Evolutionary conservation across 2,329 filamentous ascomycete genomes (phyloP), one percentile per base, ranked within the genome.

Genomic region (Penicillium capsulatum): DNA sequence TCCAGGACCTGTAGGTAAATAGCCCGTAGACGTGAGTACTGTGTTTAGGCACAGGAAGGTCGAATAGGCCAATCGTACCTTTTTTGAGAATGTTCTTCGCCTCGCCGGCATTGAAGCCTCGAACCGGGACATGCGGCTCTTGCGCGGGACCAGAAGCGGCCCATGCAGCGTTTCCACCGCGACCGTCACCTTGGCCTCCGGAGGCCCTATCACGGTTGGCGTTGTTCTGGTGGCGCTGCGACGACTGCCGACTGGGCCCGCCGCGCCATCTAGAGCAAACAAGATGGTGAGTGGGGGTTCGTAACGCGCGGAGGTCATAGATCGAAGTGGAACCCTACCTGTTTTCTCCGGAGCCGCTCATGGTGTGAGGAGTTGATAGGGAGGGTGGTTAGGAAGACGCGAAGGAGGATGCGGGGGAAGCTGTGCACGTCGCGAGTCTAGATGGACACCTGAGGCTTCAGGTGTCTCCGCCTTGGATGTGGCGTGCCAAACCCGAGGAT

Each of bases 21-120:
- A 35, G 28, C 19, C n/a, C 6, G 8, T 19, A 2, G 22, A 7
- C 22, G 22, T 28, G 4, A 28, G 26, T 11, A 6, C 13, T 14
- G 11, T 28, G 9, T n/a, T n/a, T 11, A 11, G n/a, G 13, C 26
- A 28, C n/a, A 7, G 26, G 11, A 11, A 11, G 6, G 5, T 14
- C 5, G 13, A 28, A 11, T 11, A 28, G 26, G 19, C 19, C 19
- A 28, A n/a, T 17, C 48, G 26, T 61, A 66, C 69, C 62, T 57
- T 57, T 64, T 47, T 57, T 68, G 22, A 73, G 56, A 41, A 60
- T 54, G 29, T 55, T 60, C 47, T 68, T 69, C 19, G 62, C 56
- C 45, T 71, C 70, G 6, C 55, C 50, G 11, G 64, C 57, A 50
- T 73, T 72, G 57, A 72, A 72, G 4, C 60, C 64, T 15, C 57